phyloP scores from a whole-genome alignment of 345 rosid genomes.

The Psidium guajava region DNA sequence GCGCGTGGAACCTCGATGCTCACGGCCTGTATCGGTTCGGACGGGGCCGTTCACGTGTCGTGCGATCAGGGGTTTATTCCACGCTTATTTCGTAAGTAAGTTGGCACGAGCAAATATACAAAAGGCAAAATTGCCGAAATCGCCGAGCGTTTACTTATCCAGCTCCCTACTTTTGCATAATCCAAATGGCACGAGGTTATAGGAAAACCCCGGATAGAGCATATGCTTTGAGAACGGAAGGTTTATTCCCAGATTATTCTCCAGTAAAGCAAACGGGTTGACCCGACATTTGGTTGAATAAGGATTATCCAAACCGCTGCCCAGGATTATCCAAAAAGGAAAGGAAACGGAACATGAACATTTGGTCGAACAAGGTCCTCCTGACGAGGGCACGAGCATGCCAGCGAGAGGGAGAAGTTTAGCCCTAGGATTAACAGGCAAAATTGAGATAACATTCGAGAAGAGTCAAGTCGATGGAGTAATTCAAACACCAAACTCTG shows the following conservation, averaged over 20 bases:
- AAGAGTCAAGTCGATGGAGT: not conserved
- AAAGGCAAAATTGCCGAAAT: not conserved
- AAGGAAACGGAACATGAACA: not conserved
- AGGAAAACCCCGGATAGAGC: not conserved
- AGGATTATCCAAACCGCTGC: not conserved
- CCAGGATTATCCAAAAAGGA: not conserved
- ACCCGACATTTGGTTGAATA: not conserved
- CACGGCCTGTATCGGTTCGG: accelerated
- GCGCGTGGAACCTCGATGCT: not conserved
- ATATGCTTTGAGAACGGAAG: not conserved
- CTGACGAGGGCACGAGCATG: not conserved
- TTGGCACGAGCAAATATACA: not conserved
- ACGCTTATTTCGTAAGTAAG: not conserved
- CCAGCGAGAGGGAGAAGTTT: not conserved
- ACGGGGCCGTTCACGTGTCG: not conserved
- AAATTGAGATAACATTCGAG: not conserved
- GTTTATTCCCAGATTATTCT: not conserved
- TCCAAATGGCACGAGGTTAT: not conserved
- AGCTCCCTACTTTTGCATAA: not conserved
- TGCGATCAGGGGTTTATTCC: not conserved
- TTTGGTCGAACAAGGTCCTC: not conserved
- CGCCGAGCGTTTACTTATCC: not conserved
- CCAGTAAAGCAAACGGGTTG: too few species aligned
- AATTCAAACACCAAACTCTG: not conserved
- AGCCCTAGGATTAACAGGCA: not conserved